These are phyloP conservation scores for Nothomitra cinnamomea DNA, from an alignment of 2,329 filamentous ascomycete genomes.

Conservation along the genomic window DNA sequence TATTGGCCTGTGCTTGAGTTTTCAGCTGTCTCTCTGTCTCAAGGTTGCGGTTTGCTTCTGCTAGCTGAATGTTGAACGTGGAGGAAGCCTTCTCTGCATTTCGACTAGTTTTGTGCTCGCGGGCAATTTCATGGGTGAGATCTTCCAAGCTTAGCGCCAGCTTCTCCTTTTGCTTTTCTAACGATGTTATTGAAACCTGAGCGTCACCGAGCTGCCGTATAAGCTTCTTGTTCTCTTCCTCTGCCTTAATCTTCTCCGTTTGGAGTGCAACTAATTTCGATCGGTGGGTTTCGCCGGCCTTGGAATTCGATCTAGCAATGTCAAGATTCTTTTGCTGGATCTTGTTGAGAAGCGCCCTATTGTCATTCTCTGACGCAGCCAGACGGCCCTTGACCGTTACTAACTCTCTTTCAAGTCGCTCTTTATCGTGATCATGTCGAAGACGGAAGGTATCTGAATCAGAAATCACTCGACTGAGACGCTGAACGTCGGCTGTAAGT, in stretches of 20 bases:
- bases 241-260: conserved; percentile 63
- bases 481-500: conserved; percentile 64
- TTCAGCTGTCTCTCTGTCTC: conserved; percentile 82
- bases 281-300: conserved; percentile 68
- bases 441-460: conserved; percentile 80
- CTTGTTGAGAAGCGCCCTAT: conserved; percentile 87
- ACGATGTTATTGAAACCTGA: conserved; percentile 62
- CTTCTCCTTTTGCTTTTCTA: conserved; percentile 93
- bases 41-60: conserved; percentile 74
- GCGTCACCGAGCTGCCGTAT: conserved; percentile 73
- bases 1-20: conserved; percentile 69
- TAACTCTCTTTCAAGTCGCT: conserved; percentile 78
- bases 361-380: conserved; percentile 88
- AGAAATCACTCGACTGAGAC: conserved; percentile 70
- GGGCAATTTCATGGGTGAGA: conserved; percentile 75
- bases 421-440: conserved; percentile 85
- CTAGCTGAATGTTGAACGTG: conserved; percentile 62
- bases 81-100: conserved; percentile 82
- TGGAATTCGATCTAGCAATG: conserved; percentile 77
- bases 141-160: conserved; percentile 77
- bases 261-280: conserved; percentile 60
- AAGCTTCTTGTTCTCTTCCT: conserved; percentile 68
- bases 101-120: conserved; percentile 76
- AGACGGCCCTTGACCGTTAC: conserved; percentile 81
- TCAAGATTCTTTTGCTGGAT: conserved; percentile 94